Conservation (phyloP, 331 rosid species). For the Quercus lobata region DNA sequence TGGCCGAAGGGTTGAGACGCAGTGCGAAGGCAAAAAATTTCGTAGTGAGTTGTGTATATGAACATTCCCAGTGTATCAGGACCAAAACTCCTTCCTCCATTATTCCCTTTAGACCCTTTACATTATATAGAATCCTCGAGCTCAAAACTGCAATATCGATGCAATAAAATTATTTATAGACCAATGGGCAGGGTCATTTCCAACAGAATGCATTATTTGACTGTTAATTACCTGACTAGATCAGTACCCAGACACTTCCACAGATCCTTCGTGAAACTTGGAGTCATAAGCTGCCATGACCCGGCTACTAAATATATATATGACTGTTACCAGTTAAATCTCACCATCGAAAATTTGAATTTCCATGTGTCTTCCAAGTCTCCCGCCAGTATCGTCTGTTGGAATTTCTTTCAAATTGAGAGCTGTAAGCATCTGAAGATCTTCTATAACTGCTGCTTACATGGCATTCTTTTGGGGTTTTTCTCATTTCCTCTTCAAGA, state of each 20-base stretch:
- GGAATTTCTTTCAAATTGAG: conserved; percentile 44
- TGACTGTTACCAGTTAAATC: conserved; percentile 7
- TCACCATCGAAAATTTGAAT: conserved; percentile 58
- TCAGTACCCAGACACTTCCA: conserved; percentile 10
- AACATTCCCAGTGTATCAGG: neutral
- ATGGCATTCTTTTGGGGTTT: conserved; percentile 39
- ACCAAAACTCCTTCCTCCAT: neutral
- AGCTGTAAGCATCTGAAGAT: conserved; percentile 40
- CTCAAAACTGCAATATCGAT: conserved; percentile 24
- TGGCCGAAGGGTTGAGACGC: neutral
- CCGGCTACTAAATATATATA: neutral
- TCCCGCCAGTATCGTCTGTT: conserved; percentile 42
- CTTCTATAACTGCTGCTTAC: conserved; percentile 47
- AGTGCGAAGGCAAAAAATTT: neutral
- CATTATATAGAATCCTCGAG: neutral
- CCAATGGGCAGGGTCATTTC: conserved; percentile 8
- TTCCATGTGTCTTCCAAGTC: conserved; percentile 64
- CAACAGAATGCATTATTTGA: conserved; percentile 14
- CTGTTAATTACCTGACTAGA: conserved; percentile 22
- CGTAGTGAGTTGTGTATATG: conserved; percentile 4
- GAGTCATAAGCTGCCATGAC: neutral
- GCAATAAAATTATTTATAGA: neutral
- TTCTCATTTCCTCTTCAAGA: conserved; percentile 77
- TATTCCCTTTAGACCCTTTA: conserved; percentile 3
- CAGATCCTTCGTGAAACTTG: conserved; percentile 15